A percentile compares a stretch with the other conserved stretches of the same genome.
Evolutionary conservation across 345 rosid species (phyloP).

Genomic region (Punica granatum): DNA sequence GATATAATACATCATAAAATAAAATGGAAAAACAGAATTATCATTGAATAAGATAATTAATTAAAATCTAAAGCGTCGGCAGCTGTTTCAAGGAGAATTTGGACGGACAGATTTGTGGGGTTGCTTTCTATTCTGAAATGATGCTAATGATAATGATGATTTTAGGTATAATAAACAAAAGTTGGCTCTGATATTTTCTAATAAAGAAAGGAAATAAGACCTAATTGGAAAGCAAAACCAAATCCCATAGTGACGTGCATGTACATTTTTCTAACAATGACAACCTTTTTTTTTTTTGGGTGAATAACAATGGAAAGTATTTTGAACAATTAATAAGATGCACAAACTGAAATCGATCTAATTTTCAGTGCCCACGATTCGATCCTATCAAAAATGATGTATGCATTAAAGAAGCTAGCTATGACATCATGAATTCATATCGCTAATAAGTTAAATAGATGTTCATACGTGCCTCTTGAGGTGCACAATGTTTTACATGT

Average conservation of each 20-base stretch:
- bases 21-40: neutral
- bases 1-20: neutral
- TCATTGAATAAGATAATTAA: neutral
- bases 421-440: too few species aligned
- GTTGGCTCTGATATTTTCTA: neutral
- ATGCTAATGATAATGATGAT: neutral
- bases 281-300: too few species aligned
- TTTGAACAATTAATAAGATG: too few species aligned
- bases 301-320: too few species aligned
- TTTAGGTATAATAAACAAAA: neutral
- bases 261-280: neutral
- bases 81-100: neutral
- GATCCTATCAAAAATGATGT: too few species aligned
- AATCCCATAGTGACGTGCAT: neutral
- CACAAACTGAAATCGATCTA: too few species aligned
- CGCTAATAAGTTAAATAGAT: too few species aligned
- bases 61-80: neutral
- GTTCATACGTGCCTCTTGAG: too few species aligned
- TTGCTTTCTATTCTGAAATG: neutral
- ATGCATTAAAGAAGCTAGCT: too few species aligned
- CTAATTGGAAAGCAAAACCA: neutral
- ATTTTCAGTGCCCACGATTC: too few species aligned
- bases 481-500: too few species aligned
- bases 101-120: too few species aligned
- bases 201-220: constrained; percentile 1